These are phyloP conservation scores for Rhizopogon salebrosus DNA, from an alignment of 768 basidiomycete genomes.

Conservation along the genomic window DNA sequence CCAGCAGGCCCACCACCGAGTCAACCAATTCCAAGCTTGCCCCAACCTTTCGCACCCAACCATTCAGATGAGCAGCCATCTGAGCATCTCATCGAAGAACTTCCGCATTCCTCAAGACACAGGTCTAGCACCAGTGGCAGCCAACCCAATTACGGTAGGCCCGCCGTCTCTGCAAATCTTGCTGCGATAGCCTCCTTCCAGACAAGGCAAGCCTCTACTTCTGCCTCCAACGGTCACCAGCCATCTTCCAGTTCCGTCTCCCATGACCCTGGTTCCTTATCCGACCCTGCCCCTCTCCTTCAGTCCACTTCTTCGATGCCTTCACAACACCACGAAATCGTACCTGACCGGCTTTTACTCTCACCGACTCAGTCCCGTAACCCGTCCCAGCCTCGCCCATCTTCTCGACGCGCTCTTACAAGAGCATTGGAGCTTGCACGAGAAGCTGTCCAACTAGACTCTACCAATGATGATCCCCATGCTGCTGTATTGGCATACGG, in stretches of 20 bases:
- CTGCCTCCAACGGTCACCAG: conserved; percentile 24
- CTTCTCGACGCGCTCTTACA: conserved; percentile 83
- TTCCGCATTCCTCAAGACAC: conserved; percentile 23
- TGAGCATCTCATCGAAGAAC: conserved; percentile 23
- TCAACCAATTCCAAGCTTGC: conserved; percentile 69
- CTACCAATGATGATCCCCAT: conserved; percentile 82
- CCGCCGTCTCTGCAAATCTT: conserved; percentile 42
- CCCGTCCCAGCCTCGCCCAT: conserved; percentile 47
- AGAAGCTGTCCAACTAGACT: conserved; percentile 84
- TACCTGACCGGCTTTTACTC: conserved; percentile 39
- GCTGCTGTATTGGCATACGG: conserved; percentile 88
- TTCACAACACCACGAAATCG: conserved; percentile 32
- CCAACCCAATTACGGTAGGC: conserved; percentile 25
- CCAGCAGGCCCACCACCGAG: conserved; percentile 70
- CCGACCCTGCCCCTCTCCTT: conserved; percentile 53
- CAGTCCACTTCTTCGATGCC: conserved; percentile 18
- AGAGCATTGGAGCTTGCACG: conserved; percentile 83
- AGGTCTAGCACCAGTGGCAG: conserved; percentile 33
- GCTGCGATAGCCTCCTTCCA: conserved; percentile 61
- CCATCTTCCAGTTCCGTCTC: conserved; percentile 13
- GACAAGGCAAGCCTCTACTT: conserved; percentile 32
- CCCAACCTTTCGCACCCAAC: conserved; percentile 25
- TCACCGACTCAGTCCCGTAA: conserved; percentile 39
- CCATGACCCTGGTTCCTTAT: conserved; percentile 44
- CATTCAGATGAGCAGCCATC: conserved; percentile 17